Evolutionary conservation across 2,329 filamentous ascomycete genomes (phyloP).

Genomic region (Cladobotryum protrusum): DNA sequence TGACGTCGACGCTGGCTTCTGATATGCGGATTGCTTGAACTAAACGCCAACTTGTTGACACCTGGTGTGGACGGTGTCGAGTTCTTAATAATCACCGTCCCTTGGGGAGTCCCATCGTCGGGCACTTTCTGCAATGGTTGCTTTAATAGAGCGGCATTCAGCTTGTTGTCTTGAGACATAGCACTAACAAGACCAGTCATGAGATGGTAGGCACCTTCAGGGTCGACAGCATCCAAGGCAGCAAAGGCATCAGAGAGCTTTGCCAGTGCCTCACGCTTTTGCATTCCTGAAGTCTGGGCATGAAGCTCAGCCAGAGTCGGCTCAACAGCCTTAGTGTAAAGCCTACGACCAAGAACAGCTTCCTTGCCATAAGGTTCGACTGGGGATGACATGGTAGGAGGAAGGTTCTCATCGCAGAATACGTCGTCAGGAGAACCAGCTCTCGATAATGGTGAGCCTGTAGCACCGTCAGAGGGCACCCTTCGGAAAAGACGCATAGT

Average conservation of each 20-base stretch:
- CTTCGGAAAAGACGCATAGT: slow-evolving; percentile 88
- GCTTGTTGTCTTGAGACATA: slow-evolving; percentile 62
- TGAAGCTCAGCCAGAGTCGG: slow-evolving; percentile 78
- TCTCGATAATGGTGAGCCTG: slow-evolving; percentile 32
- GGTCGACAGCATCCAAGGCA: slow-evolving; percentile 77
- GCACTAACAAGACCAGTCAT: slow-evolving; percentile 71
- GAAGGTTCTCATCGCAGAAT: slow-evolving; percentile 58
- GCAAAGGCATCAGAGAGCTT: slow-evolving; percentile 81
- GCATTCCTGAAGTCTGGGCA: slow-evolving; percentile 62
- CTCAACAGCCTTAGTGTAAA: slow-evolving; percentile 77
- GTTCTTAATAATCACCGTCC: slow-evolving; percentile 54
- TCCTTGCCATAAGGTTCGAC: slow-evolving; percentile 67
- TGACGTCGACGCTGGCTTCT: slow-evolving; percentile 69
- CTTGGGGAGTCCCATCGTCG: slow-evolving; percentile 42
- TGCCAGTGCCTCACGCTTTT: slow-evolving; percentile 76
- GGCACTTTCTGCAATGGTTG: slow-evolving; percentile 35
- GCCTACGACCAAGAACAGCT: slow-evolving; percentile 69
- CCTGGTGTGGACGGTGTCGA: slow-evolving; percentile 35
- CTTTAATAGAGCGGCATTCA: slow-evolving; percentile 45
- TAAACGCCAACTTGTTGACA: slow-evolving; percentile 64
- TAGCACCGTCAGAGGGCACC: slow-evolving; percentile 64
- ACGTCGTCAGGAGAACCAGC: slow-evolving; percentile 35
- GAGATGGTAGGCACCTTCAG: slow-evolving; percentile 82
- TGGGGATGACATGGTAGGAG: slow-evolving; percentile 39
- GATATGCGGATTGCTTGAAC: slow-evolving; percentile 78